Evolutionary conservation across 495 filamentous ascomycete species (phyloP), one percentile per base, ranked within the genome.

Genomic region (Neurospora sp.): DNA sequence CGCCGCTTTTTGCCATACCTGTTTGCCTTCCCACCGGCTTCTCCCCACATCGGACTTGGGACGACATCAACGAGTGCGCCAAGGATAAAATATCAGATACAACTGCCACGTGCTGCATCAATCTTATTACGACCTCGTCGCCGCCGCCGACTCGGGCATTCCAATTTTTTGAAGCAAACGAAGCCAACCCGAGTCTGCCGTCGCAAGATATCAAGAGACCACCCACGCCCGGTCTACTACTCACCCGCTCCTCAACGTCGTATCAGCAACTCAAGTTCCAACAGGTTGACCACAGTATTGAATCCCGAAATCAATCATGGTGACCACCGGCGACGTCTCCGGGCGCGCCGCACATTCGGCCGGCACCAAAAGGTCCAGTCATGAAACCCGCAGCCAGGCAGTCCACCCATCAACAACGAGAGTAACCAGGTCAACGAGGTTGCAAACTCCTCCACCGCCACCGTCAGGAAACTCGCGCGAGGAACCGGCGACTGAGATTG

Each of bases 391-490:
- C 41, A 82, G 71, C 68, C 78, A 82, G 10, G 59, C 78, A 42
- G 68, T 74, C 9, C 53, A 65, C 53, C 27, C 53, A 37, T 31
- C 53, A 3, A 65, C 53, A 16, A 65, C 53, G 6, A 59, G 48
- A 20, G 20, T 59, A 65, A 76, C 77, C 18, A 82, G 79, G 20
- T 78, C 83, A n/a, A 73, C 78, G 6, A 77, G 84, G 42, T 76
- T 79, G 71, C 74, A 79, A 3, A 84, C 83, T 3, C 82, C 83
- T 59, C 82, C 84, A 39, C 82, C 82, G 2, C 79, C 79, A 9
- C 75, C 78, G 3, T 76, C 79, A 3, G 81, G 83, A 7, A 78
- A 81, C 40, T 76, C 74, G 27, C 79, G 77, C 9, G 68, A 82
- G 10, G 82, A 84, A 71, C 72, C 77, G 81, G 78, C 71, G 73